Base-by-base conservation (phyloP, 352 stramenopile genomes). In the Globisporangium solare region DNA sequence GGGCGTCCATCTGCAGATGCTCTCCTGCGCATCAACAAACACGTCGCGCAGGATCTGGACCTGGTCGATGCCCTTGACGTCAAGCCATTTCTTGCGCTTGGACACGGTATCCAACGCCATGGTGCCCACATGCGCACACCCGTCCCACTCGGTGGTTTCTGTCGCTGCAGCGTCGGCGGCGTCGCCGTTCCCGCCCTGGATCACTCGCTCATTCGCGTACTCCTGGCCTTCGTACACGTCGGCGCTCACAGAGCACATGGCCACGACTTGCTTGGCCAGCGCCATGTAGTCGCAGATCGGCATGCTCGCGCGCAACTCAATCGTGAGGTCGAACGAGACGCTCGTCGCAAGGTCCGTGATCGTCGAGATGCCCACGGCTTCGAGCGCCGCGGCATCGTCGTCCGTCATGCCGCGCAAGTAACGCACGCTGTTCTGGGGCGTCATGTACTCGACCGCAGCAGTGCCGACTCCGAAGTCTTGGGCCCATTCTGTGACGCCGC, bases 281-380 rank as follows among this genome's bases (percentile, higher is more conserved):
- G 74, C 63, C 21, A 86, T 77, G 64, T 88, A 91, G 58, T 91
- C 81, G 32, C 81, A 91, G 24, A 89, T 70, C 13, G 80, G 76
- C 66, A 89, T 83, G 6, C 68, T 48, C 11, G 71, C 39, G 1
- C 80, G 76, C n/a, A 91, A 58, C 15, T 59, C 35, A 46, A 91
- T 60, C 0, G 73, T 83, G 40, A 70, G 61, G 48, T 85, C 78
- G n/a, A 73, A 76, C 1, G 70, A 53, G 4, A 91, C 43, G 13
- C 61, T 53, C 13, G 78, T 84, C 27, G 27, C 27, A 13, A 98
- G 76, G 21, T 98, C 86, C 39, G 59, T 49, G 56, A 98, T 88
- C 31, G 76, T 89, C 11, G 75, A 65, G 27, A 98, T 70, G 15
- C 87, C 83, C 8, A 67, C 72, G 31, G 47, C 50, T 40, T 74